A percentile compares a stretch with the other conserved stretches of the same genome.
Evolutionary conservation across 1,284 basidiomycete species (phyloP).

Genomic region (Apiotrichum brassicae): DNA sequence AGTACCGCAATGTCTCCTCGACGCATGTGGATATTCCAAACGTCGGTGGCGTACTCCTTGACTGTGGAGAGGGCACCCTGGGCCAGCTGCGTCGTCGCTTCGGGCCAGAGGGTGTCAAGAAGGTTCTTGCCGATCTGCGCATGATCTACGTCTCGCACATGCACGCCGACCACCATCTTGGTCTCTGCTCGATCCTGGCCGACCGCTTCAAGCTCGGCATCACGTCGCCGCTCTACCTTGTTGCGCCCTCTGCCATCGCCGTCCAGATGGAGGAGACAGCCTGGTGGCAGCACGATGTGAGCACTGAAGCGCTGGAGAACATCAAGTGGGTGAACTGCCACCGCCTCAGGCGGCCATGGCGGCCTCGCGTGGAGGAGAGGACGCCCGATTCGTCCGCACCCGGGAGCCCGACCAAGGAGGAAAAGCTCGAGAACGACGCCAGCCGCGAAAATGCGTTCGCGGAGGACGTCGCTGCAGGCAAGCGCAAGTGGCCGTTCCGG

Average conservation of each 20-base stretch:
- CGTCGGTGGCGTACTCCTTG: slow-evolving; percentile 69
- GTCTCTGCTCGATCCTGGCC: slow-evolving; percentile 65
- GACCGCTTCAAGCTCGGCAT: slow-evolving; percentile 55
- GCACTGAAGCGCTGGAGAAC: slow-evolving; percentile 33
- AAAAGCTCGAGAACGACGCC: neutral
- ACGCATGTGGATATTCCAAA: slow-evolving; percentile 66
- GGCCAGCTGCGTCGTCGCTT: slow-evolving; percentile 78
- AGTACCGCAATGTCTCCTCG: slow-evolving; percentile 76
- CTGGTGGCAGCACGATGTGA: slow-evolving; percentile 28
- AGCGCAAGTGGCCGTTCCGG: slow-evolving; percentile 21
- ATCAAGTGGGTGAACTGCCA: slow-evolving; percentile 33
- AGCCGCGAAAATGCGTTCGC: neutral
- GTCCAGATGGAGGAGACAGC: slow-evolving; percentile 47
- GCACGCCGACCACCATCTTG: slow-evolving; percentile 90
- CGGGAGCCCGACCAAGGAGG: neutral
- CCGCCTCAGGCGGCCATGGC: slow-evolving; percentile 15
- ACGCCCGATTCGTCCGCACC: no score
- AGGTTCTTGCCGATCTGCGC: slow-evolving; percentile 61
- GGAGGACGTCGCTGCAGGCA: slow-evolving; percentile 17
- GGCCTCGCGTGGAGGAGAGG: neutral
- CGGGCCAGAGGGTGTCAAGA: slow-evolving; percentile 53
- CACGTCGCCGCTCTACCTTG: slow-evolving; percentile 55
- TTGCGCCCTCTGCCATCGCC: slow-evolving; percentile 49
- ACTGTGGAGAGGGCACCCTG: slow-evolving; percentile 85
- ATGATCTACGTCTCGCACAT: slow-evolving; percentile 84